Base-by-base conservation (phyloP, 2,329 filamentous ascomycete species). In the Alternaria angustiovoidea region DNA sequence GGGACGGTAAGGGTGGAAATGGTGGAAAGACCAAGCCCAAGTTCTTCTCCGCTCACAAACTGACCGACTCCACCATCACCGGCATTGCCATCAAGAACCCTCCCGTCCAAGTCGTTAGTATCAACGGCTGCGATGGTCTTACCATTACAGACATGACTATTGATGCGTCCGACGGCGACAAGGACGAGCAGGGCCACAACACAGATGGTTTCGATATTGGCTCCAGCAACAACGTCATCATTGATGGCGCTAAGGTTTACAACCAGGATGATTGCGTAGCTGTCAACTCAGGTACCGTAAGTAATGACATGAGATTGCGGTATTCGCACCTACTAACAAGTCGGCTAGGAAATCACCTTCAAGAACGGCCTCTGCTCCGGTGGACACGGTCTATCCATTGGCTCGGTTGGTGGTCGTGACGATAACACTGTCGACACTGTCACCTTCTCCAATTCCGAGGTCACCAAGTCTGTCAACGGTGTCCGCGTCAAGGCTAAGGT, bases 231-330 rank as follows among this genome's bases (percentile, higher is more conserved):
- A 79, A 79, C 28, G 76, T 87, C 26, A 80, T 78, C 32, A 86
- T 87, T 66, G 77, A 78, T 42, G 80, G 81, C 30, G 84, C 84
- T 5, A 80, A 75, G 51, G 80, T 87, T 28, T 79, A 83, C 65
- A 87, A 87, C 75, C 86, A 87, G 74, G 86, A 88, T 61, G 86
- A 87, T 66, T 88, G 85, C 65, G 75, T 87, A 16, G 86, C 85
- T 18, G 76, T 87, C 64, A 87, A 87, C 78, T 86, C 83, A 2
- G 85, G 85, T 61, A 82, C 78, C 18, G 73, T 67, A 42, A 52
- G 66, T 61, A 42, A 20, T 8, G 7, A 5, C 8, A 32, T 34
- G 6, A 0, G 4, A 12, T 74, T 14, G 51, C 57, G 46, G 56
- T 60, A 18, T 18, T 2, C 7, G 18, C 5, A 20, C 26, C 38